Evolutionary conservation across 2,329 filamentous ascomycete species (phyloP), one percentile per base, ranked within the genome.

Genomic region (Dryadomyces quercus-mongolicae): DNA sequence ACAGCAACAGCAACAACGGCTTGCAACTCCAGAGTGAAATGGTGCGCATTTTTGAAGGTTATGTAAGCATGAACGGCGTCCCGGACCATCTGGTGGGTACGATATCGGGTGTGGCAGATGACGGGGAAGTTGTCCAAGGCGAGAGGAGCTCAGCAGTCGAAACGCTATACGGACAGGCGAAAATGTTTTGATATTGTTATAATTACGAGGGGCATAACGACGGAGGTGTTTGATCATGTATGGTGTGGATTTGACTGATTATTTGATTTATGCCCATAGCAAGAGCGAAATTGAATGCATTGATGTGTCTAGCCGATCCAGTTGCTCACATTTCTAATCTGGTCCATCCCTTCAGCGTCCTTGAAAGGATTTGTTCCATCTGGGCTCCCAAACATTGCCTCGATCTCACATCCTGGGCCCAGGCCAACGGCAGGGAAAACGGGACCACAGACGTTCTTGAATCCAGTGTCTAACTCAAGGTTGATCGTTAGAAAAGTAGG

Each of bases 21-120:
- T 59, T 69, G 31, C 71, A 70, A 59, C 71, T 81, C 42, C 75
- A 77, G 54, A 73, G 60, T 21, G 78, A 81, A 60, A 77, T 81
- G 73, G 75, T 71, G 13, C 70, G 72, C 20, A 71, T 74, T 18
- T 74, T 68, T 50, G 71, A 74, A 55, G 68, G 65, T 1, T 71
- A 71, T 46, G 63, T 60, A 43, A 59, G 61, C 44, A 56, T 61
- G 57, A 56, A 56, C 46, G 56, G 58, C 5, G 54, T 56, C 18
- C 54, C 53, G 13, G 46, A 51, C 34, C 43, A 40, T 2, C 25
- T 51, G 22, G 44, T 45, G 13, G 53, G 38, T 7, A n/a, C 42
- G 3, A 18, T 44, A 7, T n/a, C 36, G 4, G 57, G 42, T 20
- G 15, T 13, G 5, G 5, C 21, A 9, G 44, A 46, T 4, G 13